Conservation (phyloP, 768 basidiomycete genomes). For the Tulasnella sp. region DNA sequence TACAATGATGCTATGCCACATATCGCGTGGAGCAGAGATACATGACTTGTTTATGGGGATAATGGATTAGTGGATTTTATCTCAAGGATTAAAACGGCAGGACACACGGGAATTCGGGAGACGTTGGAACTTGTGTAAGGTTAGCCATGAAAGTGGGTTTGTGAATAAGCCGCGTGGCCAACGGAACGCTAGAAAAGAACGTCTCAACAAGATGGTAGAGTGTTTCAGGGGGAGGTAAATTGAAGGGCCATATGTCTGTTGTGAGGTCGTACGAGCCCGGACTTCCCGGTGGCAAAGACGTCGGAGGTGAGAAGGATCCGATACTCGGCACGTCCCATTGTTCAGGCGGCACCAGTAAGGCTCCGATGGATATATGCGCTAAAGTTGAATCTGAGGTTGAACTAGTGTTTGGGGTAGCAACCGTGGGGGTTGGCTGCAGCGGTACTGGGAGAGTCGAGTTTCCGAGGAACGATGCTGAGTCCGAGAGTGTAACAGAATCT, state of each 20-base stretch:
- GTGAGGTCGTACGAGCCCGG: background rate
- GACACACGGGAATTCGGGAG: constrained; percentile 18
- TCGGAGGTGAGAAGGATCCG: background rate
- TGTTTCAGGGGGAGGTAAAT: constrained; percentile 21
- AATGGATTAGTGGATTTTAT: background rate
- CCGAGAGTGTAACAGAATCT: background rate
- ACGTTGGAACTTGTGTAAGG: constrained; percentile 13
- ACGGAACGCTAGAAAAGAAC: constrained; percentile 27
- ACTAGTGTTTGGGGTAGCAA: no score
- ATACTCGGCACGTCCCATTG: background rate
- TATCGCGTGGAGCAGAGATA: constrained; percentile 28
- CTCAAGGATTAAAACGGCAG: background rate
- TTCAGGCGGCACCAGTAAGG: background rate
- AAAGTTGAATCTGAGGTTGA: no score
- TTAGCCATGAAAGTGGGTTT: constrained; percentile 29
- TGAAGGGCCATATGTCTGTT: constrained; percentile 22
- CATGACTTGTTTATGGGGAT: background rate
- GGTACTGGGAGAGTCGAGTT: background rate
- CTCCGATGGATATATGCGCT: background rate
- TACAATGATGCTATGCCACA: constrained; percentile 29
- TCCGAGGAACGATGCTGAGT: background rate
- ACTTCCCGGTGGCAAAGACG: background rate
- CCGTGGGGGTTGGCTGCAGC: background rate
- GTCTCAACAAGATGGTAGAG: constrained; percentile 26
- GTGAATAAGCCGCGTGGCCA: constrained; percentile 23